Base-by-base conservation (phyloP, 106 monocot genomes). In the Allium sativum region DNA sequence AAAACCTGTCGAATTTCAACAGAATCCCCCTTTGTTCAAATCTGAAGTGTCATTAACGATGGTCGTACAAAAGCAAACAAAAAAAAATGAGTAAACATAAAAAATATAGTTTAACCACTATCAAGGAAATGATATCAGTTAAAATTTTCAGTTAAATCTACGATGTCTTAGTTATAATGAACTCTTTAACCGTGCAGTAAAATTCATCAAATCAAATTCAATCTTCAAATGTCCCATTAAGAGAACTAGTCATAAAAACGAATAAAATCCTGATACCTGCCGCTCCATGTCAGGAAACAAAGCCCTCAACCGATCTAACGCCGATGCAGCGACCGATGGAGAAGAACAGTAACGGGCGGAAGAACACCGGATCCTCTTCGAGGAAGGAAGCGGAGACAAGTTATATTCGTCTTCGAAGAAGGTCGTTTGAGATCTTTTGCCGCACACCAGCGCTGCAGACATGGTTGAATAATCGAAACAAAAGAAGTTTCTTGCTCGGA, bases 301-400 rank as follows among this genome's bases (percentile, higher is more conserved):
- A 10, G 58, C 31, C 58, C 58, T 40, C 13, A 58, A 42, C 15
- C 42, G 58, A 11, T 58, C 58, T 12, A 58, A 15, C 40, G 40
- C 41, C 58, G 58, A 58, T 40, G 13, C 58, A 7, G 42, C 58
- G 2, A n/a, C 6, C 3, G 58, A 31, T 1, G 58, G 41, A 31
- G 41, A 42, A 7, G 58, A 58, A 42, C 31, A 58, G 58, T 42
- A 42, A n/a, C 31, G 40, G 15, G 58, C 58, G 15, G 58, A 13
- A 16, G 58, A 40, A 40, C 58, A 58, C 11, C 58, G 58, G 10
- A 58, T 58, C 58, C 58, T 58, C 58, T 58, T 58, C 40, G 58
- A 58, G 0, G 58, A 31, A 14, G 7, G 40, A 42, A 40, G 15
- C 41, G 58, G 58, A 10, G 58, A 40, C 31, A 31, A 31, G 40